A percentile compares a stretch with the other conserved stretches of the same genome.
These are phyloP conservation scores for Butyriboletus loyo DNA, from an alignment of 768 basidiomycete genomes.

Conservation along the genomic window DNA sequence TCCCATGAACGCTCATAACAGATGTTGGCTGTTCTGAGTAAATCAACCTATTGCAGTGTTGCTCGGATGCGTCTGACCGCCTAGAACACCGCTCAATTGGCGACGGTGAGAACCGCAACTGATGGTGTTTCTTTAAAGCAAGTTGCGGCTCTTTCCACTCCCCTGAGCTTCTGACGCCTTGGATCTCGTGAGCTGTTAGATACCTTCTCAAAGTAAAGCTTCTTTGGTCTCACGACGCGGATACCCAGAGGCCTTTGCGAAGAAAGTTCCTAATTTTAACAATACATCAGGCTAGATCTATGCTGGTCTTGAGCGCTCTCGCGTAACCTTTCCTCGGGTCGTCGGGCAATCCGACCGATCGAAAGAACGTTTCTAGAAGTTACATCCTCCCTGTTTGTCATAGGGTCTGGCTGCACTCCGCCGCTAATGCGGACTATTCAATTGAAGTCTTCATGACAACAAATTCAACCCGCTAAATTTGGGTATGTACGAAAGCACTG, in stretches of 20 bases:
- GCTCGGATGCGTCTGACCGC: neutral
- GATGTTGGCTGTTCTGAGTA: neutral
- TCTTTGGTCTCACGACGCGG: neutral
- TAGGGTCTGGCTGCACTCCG: neutral
- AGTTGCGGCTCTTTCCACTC: neutral
- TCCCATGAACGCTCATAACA: neutral
- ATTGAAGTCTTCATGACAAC: neutral
- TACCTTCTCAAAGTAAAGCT: neutral
- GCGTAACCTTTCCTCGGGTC: neutral
- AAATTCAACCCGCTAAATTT: neutral
- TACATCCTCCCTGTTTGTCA: neutral
- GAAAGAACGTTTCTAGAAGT: neutral
- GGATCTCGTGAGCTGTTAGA: neutral
- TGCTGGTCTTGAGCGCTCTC: neutral
- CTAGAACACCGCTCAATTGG: slow-evolving; percentile 2
- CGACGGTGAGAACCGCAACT: neutral
- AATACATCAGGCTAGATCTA: neutral
- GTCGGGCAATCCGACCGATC: neutral
- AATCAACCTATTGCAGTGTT: neutral
- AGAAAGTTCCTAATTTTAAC: slow-evolving; percentile 17
- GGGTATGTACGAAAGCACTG: neutral
- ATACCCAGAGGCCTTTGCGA: neutral
- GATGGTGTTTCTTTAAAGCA: neutral
- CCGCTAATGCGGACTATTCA: neutral
- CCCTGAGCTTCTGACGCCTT: neutral